Base-by-base conservation (phyloP, 306 rosid species). In the Spatholobus suberectus region DNA sequence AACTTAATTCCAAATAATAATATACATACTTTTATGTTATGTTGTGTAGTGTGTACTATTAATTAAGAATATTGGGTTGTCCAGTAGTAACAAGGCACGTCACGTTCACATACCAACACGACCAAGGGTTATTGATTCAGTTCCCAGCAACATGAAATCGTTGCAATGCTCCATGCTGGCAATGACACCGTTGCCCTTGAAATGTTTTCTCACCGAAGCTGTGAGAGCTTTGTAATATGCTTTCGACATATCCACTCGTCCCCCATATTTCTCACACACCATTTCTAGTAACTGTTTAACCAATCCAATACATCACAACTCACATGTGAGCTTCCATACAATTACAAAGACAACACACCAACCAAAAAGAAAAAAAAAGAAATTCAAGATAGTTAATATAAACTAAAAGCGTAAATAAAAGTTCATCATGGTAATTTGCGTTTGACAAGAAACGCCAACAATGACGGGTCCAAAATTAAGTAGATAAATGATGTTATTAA, bases 81-180 rank as follows among this genome's bases (percentile, higher is more conserved):
- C 0, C 12, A 11, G 10, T 21, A 54, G 13, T 34, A 21, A 1
- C 10, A 9, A 7, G 44, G 26, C 7, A 7, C 59, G n/a, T n/a
- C n/a, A 21, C 0, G 3, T 86, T 34, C n/a, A 55, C 44, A 0
- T 90, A 95, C 98, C 99, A 6, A 96, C 99, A 79, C 99, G 99
- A 75, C 97, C 99, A 10, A 96, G 98, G 51, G 91, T 75, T 18
- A 96, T 92, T 70, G 98, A 93, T 80, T 96, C 92, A 1, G 99
- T 96, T 81, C 99, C 99, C 0, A 96, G 97, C 75, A 93, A 83
- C 99, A 96, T 96, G 85, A 93, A 96, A 80, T 96, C 99, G 46
- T 96, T 96, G 83, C 99, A 92, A 51, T 96, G 99, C 80, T 96
- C 99, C 99, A 96, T 96, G 83, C 99, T 96, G 1, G 99, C 99